Percentiles rank a stretch among this genome's conserved stretches.
These are phyloP conservation scores for Pisolithus microcarpus DNA, from an alignment of 768 basidiomycete species.

Conservation along the genomic window DNA sequence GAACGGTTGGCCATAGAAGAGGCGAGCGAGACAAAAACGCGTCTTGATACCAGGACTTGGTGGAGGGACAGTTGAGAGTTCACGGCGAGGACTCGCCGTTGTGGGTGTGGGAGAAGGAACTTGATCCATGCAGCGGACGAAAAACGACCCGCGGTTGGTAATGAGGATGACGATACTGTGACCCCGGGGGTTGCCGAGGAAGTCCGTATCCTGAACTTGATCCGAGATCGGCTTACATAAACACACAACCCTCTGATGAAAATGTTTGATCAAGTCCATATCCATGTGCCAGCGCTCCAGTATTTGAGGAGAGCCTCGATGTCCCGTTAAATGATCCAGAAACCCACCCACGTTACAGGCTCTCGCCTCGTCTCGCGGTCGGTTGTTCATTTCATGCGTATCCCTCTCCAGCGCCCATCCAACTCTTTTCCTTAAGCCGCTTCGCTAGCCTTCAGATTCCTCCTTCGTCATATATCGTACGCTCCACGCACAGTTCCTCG, in stretches of 20 bases:
- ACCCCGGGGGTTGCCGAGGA: slow-evolving; percentile 10
- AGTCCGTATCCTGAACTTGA: neutral
- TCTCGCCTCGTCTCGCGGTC: slow-evolving; percentile 1
- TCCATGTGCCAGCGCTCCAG: slow-evolving; percentile 18
- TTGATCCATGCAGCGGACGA: neutral
- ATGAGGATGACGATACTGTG: slow-evolving; percentile 26
- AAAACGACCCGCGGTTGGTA: slow-evolving; percentile 10
- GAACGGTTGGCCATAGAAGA: too few relatives aligned
- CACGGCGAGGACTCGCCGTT: slow-evolving; percentile 22
- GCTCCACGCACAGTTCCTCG: neutral
- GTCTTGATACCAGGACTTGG: neutral
- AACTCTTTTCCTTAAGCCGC: slow-evolving; percentile 9
- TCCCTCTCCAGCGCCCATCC: slow-evolving; percentile 19
- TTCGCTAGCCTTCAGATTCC: neutral
- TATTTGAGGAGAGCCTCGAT: slow-evolving; percentile 24
- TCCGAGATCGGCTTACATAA: slow-evolving; percentile 5
- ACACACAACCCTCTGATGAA: slow-evolving; percentile 11
- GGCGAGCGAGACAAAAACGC: neutral
- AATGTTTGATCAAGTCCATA: slow-evolving; percentile 19
- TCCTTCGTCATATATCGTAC: slow-evolving; percentile 7
- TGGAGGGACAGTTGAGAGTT: neutral
- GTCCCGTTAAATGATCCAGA: slow-evolving; percentile 25
- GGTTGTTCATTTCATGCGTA: slow-evolving; percentile 19
- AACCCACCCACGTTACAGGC: slow-evolving; percentile 10
- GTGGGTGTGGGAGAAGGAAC: slow-evolving; percentile 21